Percentiles rank a stretch among this genome's conserved stretches.
phyloP scores from a whole-genome alignment of 2,329 filamentous ascomycete species.

The Fusarium buxicola region DNA sequence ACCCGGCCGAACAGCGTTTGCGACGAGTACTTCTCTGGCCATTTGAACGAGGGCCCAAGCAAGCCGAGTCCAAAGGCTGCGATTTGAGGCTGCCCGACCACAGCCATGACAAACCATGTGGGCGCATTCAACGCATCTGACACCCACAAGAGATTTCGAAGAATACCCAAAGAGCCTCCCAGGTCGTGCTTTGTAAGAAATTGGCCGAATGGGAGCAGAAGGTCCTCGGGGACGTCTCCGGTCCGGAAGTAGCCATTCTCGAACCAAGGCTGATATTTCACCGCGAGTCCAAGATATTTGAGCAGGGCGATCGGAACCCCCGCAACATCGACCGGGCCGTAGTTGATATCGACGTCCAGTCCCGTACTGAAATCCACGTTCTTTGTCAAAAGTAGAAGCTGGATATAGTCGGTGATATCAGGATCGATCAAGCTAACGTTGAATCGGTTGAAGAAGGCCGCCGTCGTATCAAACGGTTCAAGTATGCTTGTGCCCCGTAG shows the following conservation, averaged over 20 bases:
- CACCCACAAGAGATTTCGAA: constrained; percentile 23
- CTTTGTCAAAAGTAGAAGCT: constrained; percentile 4
- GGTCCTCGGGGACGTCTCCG: constrained; percentile 11
- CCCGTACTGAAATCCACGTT: constrained; percentile 29
- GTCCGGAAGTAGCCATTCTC: constrained; percentile 32
- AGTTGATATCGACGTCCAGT: constrained; percentile 13
- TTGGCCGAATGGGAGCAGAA: constrained; percentile 28
- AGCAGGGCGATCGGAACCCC: background rate
- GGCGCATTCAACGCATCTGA: constrained; percentile 17
- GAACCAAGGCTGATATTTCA: constrained; percentile 29
- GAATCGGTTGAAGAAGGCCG: constrained; percentile 30
- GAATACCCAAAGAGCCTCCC: constrained; percentile 2
- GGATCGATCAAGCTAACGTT: constrained; percentile 22
- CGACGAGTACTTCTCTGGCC: constrained; percentile 15
- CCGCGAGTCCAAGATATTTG: constrained; percentile 9
- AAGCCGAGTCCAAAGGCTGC: constrained; percentile 15
- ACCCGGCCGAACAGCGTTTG: constrained; percentile 27
- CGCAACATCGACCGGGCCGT: constrained; percentile 7
- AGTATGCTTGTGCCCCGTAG: constrained; percentile 32
- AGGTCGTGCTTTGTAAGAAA: constrained; percentile 19
- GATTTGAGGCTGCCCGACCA: constrained; percentile 25
- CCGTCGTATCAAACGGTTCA: constrained; percentile 19
- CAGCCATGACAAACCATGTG: constrained; percentile 30
- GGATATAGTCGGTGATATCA: background rate
- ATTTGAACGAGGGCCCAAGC: constrained; percentile 20